Conservation (phyloP, 805 yeast species). For the Saccharomycopsis selenospora region DNA sequence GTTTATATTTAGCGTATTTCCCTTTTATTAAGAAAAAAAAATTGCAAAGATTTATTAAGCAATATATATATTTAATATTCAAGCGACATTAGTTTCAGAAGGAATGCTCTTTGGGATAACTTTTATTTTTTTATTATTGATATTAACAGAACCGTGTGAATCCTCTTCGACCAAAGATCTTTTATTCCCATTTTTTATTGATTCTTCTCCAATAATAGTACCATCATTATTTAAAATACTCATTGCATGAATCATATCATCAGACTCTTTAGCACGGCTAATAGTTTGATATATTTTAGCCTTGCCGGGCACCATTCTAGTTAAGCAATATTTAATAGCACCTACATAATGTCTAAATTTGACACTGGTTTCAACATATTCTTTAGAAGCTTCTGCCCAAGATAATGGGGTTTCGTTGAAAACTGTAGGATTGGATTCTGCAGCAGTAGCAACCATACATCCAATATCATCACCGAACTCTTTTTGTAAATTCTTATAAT, state of each 20-base stretch:
- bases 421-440: conserved; percentile 80
- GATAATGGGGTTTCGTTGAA: conserved; percentile 42
- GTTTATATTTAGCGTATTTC: too few relatives aligned
- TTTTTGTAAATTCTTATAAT: conserved; percentile 44
- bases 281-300: conserved; percentile 50
- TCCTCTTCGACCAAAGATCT: background rate
- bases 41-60: too few relatives aligned
- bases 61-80: too few relatives aligned
- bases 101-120: too few relatives aligned
- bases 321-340: conserved; percentile 75
- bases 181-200: conserved; percentile 10
- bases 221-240: conserved; percentile 34
- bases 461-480: conserved; percentile 61
- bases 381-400: conserved; percentile 50
- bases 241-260: conserved; percentile 37
- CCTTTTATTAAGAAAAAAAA: too few relatives aligned
- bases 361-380: conserved; percentile 48
- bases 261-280: conserved; percentile 47
- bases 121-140: too few relatives aligned
- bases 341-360: conserved; percentile 55
- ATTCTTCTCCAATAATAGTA: conserved; percentile 14
- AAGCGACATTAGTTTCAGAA: too few relatives aligned
- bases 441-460: conserved; percentile 89
- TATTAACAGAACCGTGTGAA: too few relatives aligned
- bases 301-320: conserved; percentile 75